Evolutionary conservation across 2,329 filamentous ascomycete species (phyloP).

Genomic region (Epichloe coenophiala): DNA sequence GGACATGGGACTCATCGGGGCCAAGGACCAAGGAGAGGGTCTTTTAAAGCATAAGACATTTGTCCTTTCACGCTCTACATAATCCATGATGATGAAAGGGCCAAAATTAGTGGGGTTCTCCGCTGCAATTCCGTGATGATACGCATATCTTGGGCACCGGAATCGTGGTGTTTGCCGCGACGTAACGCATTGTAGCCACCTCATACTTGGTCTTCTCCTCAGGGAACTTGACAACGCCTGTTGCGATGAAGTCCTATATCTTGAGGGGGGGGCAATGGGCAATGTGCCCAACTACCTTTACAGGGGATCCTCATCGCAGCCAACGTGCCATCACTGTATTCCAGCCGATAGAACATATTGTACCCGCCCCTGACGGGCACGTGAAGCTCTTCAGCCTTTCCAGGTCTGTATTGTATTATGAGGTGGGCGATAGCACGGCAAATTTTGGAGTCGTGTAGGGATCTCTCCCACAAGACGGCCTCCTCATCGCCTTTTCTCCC

Average conservation of each 20-base stretch:
- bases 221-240: slow-evolving; percentile 13
- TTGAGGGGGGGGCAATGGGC: background rate
- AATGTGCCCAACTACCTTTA: background rate
- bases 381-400: no score
- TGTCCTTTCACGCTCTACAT: slow-evolving; percentile 16
- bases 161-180: slow-evolving; percentile 20
- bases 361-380: background rate
- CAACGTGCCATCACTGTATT: slow-evolving; percentile 1
- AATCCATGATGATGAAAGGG: slow-evolving; percentile 23
- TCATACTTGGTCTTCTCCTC: slow-evolving; percentile 21
- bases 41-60: slow-evolving; percentile 17
- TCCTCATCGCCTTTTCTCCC: no score
- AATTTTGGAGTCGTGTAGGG: no score
- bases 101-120: slow-evolving; percentile 21
- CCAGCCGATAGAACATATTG: slow-evolving; percentile 2
- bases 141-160: slow-evolving; percentile 19
- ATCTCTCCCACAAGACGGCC: no score
- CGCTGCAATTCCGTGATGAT: slow-evolving; percentile 14
- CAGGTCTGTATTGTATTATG: no score
- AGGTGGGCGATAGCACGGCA: no score
- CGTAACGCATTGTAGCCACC: slow-evolving; percentile 21
- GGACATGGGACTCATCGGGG: no score
- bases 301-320: background rate
- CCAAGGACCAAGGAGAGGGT: slow-evolving; percentile 6
- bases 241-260: slow-evolving; percentile 21